Percentiles rank a stretch among this genome's conserved stretches.
Conservation (phyloP, 2,329 filamentous ascomycete species). For the Aciculosporium take region DNA sequence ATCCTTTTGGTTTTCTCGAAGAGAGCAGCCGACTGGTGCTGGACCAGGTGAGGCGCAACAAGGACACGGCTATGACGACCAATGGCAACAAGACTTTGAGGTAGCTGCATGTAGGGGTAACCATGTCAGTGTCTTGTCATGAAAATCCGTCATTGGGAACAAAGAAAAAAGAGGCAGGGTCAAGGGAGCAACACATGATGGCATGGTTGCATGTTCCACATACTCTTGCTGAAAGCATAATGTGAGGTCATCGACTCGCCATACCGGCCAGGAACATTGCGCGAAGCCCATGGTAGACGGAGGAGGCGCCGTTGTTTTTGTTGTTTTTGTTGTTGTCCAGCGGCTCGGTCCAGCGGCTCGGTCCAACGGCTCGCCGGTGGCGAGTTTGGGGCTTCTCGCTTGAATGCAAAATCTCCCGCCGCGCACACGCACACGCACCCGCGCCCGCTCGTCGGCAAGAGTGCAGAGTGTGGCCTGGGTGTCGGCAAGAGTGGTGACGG, state of each 20-base stretch:
- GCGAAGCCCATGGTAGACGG: constrained; percentile 30
- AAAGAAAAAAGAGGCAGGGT: background rate
- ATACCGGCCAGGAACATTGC: constrained; percentile 43
- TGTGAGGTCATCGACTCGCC: constrained; percentile 50
- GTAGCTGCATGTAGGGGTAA: constrained; percentile 14
- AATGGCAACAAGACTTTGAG: constrained; percentile 64
- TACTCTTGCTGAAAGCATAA: constrained; percentile 54
- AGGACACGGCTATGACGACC: constrained; percentile 52
- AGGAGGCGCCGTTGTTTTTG: constrained; percentile 6
- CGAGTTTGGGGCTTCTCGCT: background rate
- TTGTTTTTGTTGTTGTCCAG: too few species aligned
- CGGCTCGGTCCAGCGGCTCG: too few species aligned
- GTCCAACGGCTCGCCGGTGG: background rate
- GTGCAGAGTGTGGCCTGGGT: constrained; percentile 3
- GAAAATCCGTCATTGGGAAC: background rate
- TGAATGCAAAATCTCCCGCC: background rate
- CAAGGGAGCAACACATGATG: background rate
- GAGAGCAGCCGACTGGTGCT: constrained; percentile 37
- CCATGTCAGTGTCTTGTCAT: background rate
- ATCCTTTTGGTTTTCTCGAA: constrained; percentile 37
- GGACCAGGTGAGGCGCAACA: constrained; percentile 49
- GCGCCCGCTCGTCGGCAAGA: background rate
- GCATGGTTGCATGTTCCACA: constrained; percentile 19
- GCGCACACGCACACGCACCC: constrained; percentile 1
- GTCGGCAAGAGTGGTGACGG: background rate